Conservation (phyloP, 495 filamentous ascomycete genomes). For the Zalerion maritima region DNA sequence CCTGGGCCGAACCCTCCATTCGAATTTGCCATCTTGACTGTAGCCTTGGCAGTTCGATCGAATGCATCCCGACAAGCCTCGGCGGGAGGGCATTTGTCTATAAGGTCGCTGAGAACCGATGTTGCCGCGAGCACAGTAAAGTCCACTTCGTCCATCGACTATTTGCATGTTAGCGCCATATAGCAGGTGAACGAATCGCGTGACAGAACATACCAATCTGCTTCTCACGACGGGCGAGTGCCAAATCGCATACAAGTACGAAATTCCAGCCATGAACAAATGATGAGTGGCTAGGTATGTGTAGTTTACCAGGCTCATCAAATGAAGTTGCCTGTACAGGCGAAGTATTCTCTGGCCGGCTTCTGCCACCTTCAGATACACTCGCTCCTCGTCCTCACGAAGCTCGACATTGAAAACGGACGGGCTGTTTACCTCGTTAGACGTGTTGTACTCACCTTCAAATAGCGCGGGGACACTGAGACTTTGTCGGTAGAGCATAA, state of each 20-base stretch:
- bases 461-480: conserved; percentile 74
- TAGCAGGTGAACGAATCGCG: neutral
- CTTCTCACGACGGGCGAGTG: conserved; percentile 80
- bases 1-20: conserved; percentile 62
- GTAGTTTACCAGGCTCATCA: conserved; percentile 81
- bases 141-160: conserved; percentile 91
- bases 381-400: conserved; percentile 76
- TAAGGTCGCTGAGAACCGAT: conserved; percentile 65
- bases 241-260: conserved; percentile 95
- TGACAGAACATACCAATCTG: conserved; percentile 46
- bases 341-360: conserved; percentile 85
- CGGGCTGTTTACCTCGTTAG: conserved; percentile 52
- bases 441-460: conserved; percentile 59
- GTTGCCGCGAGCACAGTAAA: conserved; percentile 91
- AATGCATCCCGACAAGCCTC: conserved; percentile 87
- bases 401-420: conserved; percentile 32
- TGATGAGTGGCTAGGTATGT: conserved; percentile 96
- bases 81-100: conserved; percentile 65
- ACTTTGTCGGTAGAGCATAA: conserved; percentile 89
- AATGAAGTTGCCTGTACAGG: conserved; percentile 79
- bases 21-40: conserved; percentile 76
- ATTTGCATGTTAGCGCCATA: conserved; percentile 16
- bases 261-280: conserved; percentile 94
- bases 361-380: conserved; percentile 88
- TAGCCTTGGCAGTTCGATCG: conserved; percentile 88